phyloP scores from a whole-genome alignment of 495 filamentous ascomycete genomes.

The Hyaloscypha bicolor region DNA sequence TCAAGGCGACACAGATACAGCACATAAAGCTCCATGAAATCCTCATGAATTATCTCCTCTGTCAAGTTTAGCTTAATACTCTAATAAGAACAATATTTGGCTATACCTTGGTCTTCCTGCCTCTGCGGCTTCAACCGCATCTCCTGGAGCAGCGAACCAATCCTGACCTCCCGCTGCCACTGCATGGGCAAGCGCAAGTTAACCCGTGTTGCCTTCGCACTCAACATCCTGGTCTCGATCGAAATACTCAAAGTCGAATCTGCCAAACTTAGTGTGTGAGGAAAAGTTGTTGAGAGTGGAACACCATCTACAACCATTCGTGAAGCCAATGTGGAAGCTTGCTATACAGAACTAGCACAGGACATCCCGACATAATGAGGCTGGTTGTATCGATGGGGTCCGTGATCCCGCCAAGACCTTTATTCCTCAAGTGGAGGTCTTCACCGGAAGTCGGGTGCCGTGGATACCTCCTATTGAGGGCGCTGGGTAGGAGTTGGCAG shows the following conservation, averaged over 20 bases:
- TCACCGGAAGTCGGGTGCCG: slow-evolving; percentile 1
- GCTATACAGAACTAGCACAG: too few species aligned
- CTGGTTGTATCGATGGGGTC: neutral
- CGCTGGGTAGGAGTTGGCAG: neutral
- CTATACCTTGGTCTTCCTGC: slow-evolving; percentile 13
- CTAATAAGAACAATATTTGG: neutral
- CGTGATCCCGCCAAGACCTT: neutral
- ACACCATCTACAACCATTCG: too few species aligned
- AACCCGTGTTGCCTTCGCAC: neutral
- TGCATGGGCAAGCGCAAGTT: neutral
- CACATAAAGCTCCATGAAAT: too few species aligned
- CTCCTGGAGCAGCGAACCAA: neutral
- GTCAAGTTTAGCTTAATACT: too few species aligned
- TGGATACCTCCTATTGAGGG: neutral
- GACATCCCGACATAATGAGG: neutral
- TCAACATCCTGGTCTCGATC: neutral
- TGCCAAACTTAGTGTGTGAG: neutral
- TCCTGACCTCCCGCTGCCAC: neutral
- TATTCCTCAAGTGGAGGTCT: slow-evolving; percentile 5
- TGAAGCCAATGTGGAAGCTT: too few species aligned
- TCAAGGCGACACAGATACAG: too few species aligned
- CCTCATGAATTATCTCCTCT: too few species aligned
- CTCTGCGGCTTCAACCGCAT: slow-evolving; percentile 16
- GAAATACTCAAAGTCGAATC: neutral
- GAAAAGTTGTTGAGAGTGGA: neutral